Conservation (phyloP, 2,329 filamentous ascomycete species). For the Fusarium sp. region DNA sequence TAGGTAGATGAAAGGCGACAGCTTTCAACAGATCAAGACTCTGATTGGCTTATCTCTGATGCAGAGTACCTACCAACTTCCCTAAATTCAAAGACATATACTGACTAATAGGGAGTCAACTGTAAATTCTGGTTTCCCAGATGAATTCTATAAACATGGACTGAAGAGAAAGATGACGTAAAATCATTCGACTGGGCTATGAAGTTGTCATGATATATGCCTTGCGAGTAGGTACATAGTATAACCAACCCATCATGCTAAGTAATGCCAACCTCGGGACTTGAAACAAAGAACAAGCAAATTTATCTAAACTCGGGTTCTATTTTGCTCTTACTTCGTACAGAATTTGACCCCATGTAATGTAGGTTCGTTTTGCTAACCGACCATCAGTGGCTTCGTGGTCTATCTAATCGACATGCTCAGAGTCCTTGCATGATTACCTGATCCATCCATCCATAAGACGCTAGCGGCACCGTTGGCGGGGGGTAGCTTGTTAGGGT, state of each 20-base stretch:
- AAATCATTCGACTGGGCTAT: neutral
- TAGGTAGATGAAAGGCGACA: constrained; percentile 32
- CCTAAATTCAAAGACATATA: too few relatives aligned
- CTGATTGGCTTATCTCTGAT: constrained; percentile 32
- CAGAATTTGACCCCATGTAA: neutral
- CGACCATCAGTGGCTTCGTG: neutral
- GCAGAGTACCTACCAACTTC: neutral
- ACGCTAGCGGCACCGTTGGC: neutral
- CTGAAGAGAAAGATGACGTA: neutral
- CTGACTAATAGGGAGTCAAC: too few relatives aligned
- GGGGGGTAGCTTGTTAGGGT: neutral
- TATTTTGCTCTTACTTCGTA: neutral
- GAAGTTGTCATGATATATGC: neutral
- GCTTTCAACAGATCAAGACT: constrained; percentile 24
- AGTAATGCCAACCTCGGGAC: neutral
- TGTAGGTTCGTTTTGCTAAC: neutral
- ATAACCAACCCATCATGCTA: neutral
- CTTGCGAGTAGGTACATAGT: too few relatives aligned
- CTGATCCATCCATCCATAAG: too few relatives aligned
- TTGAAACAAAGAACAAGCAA: neutral
- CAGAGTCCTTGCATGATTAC: too few relatives aligned
- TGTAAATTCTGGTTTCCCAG: neutral
- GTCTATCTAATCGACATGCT: neutral
- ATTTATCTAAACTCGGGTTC: neutral
- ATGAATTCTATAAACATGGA: neutral